These are phyloP conservation scores for Artomyces pyxidatus DNA, from an alignment of 768 basidiomycete species.

Conservation along the genomic window DNA sequence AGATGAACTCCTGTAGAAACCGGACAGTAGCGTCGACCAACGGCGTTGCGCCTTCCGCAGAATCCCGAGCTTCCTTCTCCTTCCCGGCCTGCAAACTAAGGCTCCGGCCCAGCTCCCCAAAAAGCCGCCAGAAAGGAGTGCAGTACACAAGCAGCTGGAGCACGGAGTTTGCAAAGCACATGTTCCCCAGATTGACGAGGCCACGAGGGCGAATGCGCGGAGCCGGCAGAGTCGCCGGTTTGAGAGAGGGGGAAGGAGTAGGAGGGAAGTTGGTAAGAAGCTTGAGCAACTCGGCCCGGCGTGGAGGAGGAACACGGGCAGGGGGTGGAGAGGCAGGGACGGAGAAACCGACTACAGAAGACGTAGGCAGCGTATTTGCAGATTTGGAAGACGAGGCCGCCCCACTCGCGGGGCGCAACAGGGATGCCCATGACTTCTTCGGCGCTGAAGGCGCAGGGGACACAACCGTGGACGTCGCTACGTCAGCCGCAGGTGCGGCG, in stretches of 20 bases:
- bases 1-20: conserved; percentile 72
- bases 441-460: conserved; percentile 11
- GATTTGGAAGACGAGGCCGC: conserved; percentile 31
- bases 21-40: conserved; percentile 60
- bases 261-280: conserved; percentile 41
- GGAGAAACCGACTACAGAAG: conserved; percentile 67
- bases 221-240: conserved; percentile 7
- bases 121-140: conserved; percentile 74
- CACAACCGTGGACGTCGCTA: conserved; percentile 18
- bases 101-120: conserved; percentile 59
- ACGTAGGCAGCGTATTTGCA: conserved; percentile 51
- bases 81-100: conserved; percentile 26
- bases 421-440: conserved; percentile 73
- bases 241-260: conserved; percentile 4
- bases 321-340: conserved; percentile 42
- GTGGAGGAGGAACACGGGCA: conserved; percentile 20
- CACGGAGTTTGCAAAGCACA: conserved; percentile 96
- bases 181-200: conserved; percentile 89
- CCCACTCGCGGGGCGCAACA: conserved; percentile 42
- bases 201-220: conserved; percentile 61
- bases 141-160: conserved; percentile 88
- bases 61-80: conserved; percentile 23
- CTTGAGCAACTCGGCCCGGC: conserved; percentile 41
- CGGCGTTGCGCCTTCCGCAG: conserved; percentile 30
- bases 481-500: conserved; percentile 16